Conservation (phyloP, 176 grass and related monocot species). For the Cenchrus americanus region DNA sequence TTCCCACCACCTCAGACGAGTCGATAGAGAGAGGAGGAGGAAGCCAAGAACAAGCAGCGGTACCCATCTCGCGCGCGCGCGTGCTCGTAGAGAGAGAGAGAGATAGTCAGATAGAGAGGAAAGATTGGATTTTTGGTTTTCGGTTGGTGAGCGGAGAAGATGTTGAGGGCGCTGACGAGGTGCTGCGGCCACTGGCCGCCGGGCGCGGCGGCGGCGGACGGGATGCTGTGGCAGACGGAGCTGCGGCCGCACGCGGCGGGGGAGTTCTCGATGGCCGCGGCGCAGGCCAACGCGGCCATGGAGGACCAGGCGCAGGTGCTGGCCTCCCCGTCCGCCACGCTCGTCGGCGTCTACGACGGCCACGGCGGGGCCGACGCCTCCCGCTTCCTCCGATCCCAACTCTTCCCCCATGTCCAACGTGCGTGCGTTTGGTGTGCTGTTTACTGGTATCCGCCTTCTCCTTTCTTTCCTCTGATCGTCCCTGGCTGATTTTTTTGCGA, state of each 20-base stretch:
- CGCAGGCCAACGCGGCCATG: conserved; percentile 75
- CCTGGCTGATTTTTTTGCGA: background rate
- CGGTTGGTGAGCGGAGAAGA: background rate
- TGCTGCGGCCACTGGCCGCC: conserved; percentile 67
- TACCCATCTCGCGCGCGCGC: background rate
- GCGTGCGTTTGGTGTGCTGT: conserved; percentile 25
- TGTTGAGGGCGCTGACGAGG: conserved; percentile 58
- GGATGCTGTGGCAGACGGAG: conserved; percentile 84
- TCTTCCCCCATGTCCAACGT: conserved; percentile 79
- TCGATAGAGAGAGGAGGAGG: background rate
- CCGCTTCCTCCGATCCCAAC: conserved; percentile 65
- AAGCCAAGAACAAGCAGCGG: background rate
- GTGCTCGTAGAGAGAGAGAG: background rate
- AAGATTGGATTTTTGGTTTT: conserved; percentile 12
- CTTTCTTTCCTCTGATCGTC: background rate
- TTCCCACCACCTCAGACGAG: conserved; percentile 11
- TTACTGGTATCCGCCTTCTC: background rate
- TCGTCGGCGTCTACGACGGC: conserved; percentile 80
- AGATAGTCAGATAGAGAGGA: conserved; percentile 2
- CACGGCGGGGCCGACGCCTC: conserved; percentile 85
- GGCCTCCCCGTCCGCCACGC: conserved; percentile 66
- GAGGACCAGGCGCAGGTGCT: conserved; percentile 97
- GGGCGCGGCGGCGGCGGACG: conserved; percentile 63
- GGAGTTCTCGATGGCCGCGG: conserved; percentile 95
- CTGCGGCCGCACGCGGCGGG: conserved; percentile 78